Evolutionary conservation across 768 basidiomycete genomes (phyloP).

Genomic region (Austroboletus eburneus): DNA sequence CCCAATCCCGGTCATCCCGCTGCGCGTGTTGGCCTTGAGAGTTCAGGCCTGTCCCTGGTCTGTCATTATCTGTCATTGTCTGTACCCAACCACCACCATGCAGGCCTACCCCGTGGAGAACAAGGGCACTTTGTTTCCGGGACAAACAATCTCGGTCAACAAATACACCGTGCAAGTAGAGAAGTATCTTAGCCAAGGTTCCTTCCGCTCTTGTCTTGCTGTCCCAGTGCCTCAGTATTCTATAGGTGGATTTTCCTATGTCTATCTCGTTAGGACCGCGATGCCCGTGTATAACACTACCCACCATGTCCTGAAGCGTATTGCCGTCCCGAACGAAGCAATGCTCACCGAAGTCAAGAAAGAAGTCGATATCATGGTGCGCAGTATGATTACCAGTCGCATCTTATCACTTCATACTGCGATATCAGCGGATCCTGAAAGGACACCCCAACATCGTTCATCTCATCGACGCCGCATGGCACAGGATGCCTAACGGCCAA

Average conservation of each 20-base stretch:
- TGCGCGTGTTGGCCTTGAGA: neutral
- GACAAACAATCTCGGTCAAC: slow-evolving; percentile 87
- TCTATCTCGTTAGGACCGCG: slow-evolving; percentile 89
- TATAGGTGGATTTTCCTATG: slow-evolving; percentile 95
- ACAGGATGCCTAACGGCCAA: slow-evolving; percentile 73
- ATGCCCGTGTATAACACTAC: slow-evolving; percentile 87
- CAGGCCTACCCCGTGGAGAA: slow-evolving; percentile 40
- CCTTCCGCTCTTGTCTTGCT: slow-evolving; percentile 4
- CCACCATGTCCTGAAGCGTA: slow-evolving; percentile 95
- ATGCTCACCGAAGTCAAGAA: slow-evolving; percentile 93
- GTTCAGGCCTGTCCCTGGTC: slow-evolving; percentile 2
- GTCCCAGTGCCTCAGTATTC: slow-evolving; percentile 10
- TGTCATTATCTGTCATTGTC: slow-evolving; percentile 1
- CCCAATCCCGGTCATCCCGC: neutral
- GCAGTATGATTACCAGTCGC: slow-evolving; percentile 19
- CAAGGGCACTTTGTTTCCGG: slow-evolving; percentile 71
- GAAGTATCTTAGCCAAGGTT: slow-evolving; percentile 93
- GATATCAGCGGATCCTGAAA: slow-evolving; percentile 73
- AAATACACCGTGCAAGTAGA: slow-evolving; percentile 90
- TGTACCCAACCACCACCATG: slow-evolving; percentile 17
- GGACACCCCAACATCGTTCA: slow-evolving; percentile 95
- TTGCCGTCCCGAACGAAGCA: slow-evolving; percentile 84
- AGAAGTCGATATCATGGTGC: slow-evolving; percentile 98
- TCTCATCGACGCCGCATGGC: slow-evolving; percentile 93
- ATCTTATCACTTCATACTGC: slow-evolving; percentile 26